Base-by-base conservation (phyloP, 805 yeast species). In the Candida manassasensis region DNA sequence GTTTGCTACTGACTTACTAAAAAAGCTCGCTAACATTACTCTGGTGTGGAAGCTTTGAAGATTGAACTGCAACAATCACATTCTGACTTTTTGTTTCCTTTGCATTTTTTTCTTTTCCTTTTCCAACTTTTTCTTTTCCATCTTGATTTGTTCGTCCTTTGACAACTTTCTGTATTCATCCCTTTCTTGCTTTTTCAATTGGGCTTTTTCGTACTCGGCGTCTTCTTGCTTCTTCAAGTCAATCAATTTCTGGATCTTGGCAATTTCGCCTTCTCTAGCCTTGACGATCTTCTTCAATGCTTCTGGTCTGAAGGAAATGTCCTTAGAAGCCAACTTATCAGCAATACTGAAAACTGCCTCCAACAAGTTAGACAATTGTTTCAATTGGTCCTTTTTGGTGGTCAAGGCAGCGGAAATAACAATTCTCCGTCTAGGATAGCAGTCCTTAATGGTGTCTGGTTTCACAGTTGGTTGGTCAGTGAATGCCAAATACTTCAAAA, bases 381-480 rank as follows among this genome's bases (percentile, higher is more conserved):
- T 69, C 40, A 75, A 52, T 26, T 84, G 80, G 6, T 60, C 57
- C 7, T 66, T 53, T 19, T 71, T 69, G 21, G 71, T 59, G 26
- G 84, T 77, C 42, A 79, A 52, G 29, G 62, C 58, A 43, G 80
- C 52, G 37, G 79, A 72, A 42, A 89, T 59, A 12, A 79, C 55
- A 27, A 84, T 63, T 53, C 73, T 67, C 43, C 77, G 73, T 35
- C 50, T 50, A 24, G 84, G 73, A 27, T 61, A 65, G 59, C 75
- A 72, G 43, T 79, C 83, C n/a, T 56, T 58, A 32, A 77, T 63
- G 22, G 71, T 55, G 29, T 59, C 66, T 30, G 98, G 97, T 48
- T 76, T 83, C 34, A 70, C 82, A n/a, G 61, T 48, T 11, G 88
- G 80, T 59, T 85, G 82, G 60, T 93, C 99, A 34, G 96, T 86